Conservation (phyloP, 768 basidiomycete genomes). For the Lyophyllum atratum region DNA sequence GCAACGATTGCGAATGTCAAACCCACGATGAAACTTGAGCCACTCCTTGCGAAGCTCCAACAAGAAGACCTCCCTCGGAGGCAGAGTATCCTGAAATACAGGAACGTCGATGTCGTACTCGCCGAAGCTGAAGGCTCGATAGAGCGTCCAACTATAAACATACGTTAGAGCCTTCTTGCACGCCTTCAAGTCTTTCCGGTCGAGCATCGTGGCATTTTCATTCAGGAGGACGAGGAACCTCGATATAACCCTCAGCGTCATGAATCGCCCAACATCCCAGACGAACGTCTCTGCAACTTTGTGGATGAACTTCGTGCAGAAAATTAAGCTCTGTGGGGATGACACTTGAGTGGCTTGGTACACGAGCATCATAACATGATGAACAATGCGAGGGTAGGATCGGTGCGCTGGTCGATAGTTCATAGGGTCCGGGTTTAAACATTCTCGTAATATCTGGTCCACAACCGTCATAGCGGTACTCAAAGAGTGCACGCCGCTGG, state of each 20-base stretch:
- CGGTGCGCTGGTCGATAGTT: background rate
- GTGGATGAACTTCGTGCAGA: constrained; percentile 7
- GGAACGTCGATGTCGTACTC: constrained; percentile 2
- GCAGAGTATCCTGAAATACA: constrained; percentile 1
- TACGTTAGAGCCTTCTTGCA: constrained; percentile 1
- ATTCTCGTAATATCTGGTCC: background rate
- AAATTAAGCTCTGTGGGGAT: background rate
- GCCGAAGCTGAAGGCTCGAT: constrained; percentile 1
- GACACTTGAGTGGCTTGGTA: background rate
- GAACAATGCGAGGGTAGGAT: background rate
- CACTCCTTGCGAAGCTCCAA: background rate
- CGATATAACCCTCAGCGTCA: constrained; percentile 3
- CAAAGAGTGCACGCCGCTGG: background rate
- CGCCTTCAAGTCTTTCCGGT: background rate
- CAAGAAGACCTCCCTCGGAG: background rate
- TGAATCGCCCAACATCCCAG: constrained; percentile 5
- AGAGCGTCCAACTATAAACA: constrained; percentile 5
- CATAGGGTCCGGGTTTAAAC: constrained; percentile 3
- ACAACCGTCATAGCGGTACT: background rate
- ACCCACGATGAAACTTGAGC: background rate
- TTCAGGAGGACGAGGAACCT: constrained; percentile 2
- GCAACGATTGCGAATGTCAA: background rate
- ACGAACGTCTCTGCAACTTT: constrained; percentile 7
- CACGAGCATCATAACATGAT: constrained; percentile 2
- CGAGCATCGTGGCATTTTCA: background rate